These are phyloP conservation scores for Carpinus viminea DNA, from an alignment of 306 rosid species.

Conservation along the genomic window DNA sequence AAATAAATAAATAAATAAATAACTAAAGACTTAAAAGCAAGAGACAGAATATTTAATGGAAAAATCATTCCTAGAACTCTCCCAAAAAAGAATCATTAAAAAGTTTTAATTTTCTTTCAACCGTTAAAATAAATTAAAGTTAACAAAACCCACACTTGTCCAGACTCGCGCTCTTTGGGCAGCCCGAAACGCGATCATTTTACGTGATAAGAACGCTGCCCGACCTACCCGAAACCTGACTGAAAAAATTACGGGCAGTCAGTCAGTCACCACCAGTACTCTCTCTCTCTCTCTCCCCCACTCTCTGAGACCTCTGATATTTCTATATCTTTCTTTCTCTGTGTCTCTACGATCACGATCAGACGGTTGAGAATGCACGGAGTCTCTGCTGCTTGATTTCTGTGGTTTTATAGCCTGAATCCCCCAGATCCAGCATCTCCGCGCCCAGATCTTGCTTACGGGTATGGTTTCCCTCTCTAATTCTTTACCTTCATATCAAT, in stretches of 20 bases:
- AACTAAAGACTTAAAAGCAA: slow-evolving; percentile 28
- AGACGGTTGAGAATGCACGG: slow-evolving; percentile 66
- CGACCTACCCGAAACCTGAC: slow-evolving; percentile 58
- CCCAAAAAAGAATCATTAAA: no score
- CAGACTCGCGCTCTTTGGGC: slow-evolving; percentile 51
- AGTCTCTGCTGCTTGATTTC: slow-evolving; percentile 35
- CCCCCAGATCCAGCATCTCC: slow-evolving; percentile 48
- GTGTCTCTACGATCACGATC: slow-evolving; percentile 63
- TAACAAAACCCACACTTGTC: slow-evolving; percentile 54
- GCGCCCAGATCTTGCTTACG: slow-evolving; percentile 52
- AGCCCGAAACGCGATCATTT: slow-evolving; percentile 33
- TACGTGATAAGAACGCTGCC: slow-evolving; percentile 35
- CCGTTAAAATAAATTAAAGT: slow-evolving; percentile 6
- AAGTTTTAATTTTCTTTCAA: not conserved
- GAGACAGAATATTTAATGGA: slow-evolving; percentile 24
- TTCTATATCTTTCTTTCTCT: slow-evolving; percentile 49
- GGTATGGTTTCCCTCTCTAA: slow-evolving; percentile 42
- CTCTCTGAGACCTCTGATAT: slow-evolving; percentile 45
- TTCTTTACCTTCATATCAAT: slow-evolving; percentile 9
- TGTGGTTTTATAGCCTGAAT: slow-evolving; percentile 48
- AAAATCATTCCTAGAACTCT: slow-evolving; percentile 13
- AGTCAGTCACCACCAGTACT: slow-evolving; percentile 42
- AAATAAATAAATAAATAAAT: not conserved
- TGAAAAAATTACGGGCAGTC: slow-evolving; percentile 71
- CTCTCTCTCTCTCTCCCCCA: slow-evolving; percentile 31